A percentile compares a stretch with the other conserved stretches of the same genome.
These are phyloP conservation scores for Linnemannia hyalina DNA, from an alignment of 192 early-diverging fungal species.

Conservation along the genomic window DNA sequence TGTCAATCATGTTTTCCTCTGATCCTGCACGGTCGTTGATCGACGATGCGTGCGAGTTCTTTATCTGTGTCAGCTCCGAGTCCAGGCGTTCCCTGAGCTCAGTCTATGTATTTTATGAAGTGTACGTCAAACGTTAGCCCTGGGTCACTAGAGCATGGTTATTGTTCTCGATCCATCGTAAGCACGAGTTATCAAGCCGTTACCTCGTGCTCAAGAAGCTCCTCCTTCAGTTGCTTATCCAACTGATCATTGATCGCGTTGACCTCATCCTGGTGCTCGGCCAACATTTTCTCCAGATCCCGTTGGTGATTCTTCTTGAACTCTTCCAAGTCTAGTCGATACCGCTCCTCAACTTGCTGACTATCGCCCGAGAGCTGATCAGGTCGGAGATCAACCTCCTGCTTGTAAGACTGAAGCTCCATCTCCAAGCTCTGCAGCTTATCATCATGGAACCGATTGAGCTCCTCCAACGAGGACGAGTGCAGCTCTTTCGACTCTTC, in stretches of 20 bases:
- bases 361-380: background rate
- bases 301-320: slow-evolving; percentile 11
- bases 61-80: slow-evolving; percentile 31
- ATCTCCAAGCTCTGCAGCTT: slow-evolving; percentile 31
- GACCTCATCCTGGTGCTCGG: slow-evolving; percentile 27
- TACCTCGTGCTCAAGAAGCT: slow-evolving; percentile 27
- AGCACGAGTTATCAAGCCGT: background rate
- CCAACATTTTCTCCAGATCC: slow-evolving; percentile 9
- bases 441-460: slow-evolving; percentile 49
- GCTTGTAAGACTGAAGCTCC: slow-evolving; percentile 32
- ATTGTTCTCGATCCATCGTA: too few relatives aligned
- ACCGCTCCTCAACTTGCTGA: slow-evolving; percentile 6
- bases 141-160: too few relatives aligned
- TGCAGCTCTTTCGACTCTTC: slow-evolving; percentile 22
- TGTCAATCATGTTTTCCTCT: slow-evolving; percentile 15
- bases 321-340: slow-evolving; percentile 25
- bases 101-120: background rate
- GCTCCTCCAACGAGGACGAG: slow-evolving; percentile 28
- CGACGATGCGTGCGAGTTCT: slow-evolving; percentile 22
- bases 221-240: slow-evolving; percentile 14
- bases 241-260: background rate
- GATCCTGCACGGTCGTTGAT: slow-evolving; percentile 12
- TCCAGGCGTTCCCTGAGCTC: slow-evolving; percentile 30
- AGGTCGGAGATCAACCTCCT: slow-evolving; percentile 10
- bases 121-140: background rate